Evolutionary conservation across 2,329 filamentous ascomycete genomes (phyloP).

Genomic region (Diplodia sapinea): DNA sequence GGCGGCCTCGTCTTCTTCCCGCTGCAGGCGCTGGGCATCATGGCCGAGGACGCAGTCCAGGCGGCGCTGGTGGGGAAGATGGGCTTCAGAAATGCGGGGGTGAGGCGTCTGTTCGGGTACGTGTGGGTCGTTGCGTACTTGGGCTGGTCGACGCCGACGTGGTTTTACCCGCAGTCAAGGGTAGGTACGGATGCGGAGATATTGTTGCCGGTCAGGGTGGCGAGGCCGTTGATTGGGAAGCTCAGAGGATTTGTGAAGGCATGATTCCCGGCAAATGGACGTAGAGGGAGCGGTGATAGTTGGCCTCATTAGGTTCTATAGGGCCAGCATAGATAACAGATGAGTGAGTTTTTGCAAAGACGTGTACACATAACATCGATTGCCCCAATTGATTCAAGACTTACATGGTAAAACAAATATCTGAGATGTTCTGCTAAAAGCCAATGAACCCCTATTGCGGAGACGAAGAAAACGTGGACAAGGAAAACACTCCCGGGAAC

Average conservation of each 20-base stretch:
- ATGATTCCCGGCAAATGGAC: neutral
- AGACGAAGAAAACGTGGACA: too few relatives aligned
- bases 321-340: neutral
- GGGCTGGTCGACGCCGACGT: constrained; percentile 7
- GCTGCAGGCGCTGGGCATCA: constrained; percentile 1
- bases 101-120: neutral
- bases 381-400: too few relatives aligned
- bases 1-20: constrained; percentile 5
- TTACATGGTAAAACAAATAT: too few relatives aligned
- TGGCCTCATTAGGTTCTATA: neutral
- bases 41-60: constrained; percentile 4
- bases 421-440: too few relatives aligned
- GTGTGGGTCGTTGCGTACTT: neutral
- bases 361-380: too few relatives aligned
- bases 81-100: too few relatives aligned
- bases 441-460: too few relatives aligned
- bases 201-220: neutral
- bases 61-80: neutral
- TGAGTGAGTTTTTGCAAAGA: neutral
- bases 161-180: constrained; percentile 10
- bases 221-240: neutral
- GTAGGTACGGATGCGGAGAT: neutral
- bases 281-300: neutral
- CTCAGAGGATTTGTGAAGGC: neutral
- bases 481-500: too few relatives aligned